phyloP scores from a whole-genome alignment of 805 yeast genomes.

The Deakozyma indianensis region DNA sequence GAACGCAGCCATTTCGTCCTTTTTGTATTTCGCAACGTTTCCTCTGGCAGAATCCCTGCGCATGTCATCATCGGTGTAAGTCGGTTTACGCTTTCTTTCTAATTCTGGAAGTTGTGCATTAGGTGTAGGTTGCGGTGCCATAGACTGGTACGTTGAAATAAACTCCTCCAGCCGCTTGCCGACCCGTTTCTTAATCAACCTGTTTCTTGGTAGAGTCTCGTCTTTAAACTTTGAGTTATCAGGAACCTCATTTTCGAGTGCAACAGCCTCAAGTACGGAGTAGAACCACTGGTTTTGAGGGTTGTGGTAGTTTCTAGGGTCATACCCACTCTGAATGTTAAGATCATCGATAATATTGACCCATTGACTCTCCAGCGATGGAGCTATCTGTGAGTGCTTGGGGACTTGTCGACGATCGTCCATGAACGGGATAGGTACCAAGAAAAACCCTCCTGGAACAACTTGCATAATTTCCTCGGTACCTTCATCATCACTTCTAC shows the following conservation, averaged over 20 bases:
- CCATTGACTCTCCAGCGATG: neutral
- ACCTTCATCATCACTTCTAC: neutral
- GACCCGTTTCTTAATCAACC: neutral
- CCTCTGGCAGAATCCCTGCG: neutral
- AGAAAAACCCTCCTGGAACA: slow-evolving; percentile 1
- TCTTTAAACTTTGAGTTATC: neutral
- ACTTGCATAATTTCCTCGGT: neutral
- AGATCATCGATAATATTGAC: neutral
- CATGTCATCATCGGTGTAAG: neutral
- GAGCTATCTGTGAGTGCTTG: neutral
- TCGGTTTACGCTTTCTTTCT: neutral
- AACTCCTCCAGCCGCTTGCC: neutral
- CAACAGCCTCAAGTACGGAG: neutral
- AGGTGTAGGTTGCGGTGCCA: neutral
- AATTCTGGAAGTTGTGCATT: neutral
- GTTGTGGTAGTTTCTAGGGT: slow-evolving; percentile 1
- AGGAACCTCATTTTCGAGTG: slow-evolving; percentile 1
- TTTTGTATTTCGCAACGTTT: neutral
- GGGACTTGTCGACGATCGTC: slow-evolving; percentile 1
- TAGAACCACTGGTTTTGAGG: slow-evolving; percentile 3
- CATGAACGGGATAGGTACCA: slow-evolving; percentile 2
- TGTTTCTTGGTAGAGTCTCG: neutral
- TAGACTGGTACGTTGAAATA: neutral
- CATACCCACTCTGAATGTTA: slow-evolving; percentile 1
- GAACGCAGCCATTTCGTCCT: neutral